A percentile compares a stretch with the other conserved stretches of the same genome.
phyloP scores from a whole-genome alignment of 495 filamentous ascomycete species.

The Neurospora discreta region DNA sequence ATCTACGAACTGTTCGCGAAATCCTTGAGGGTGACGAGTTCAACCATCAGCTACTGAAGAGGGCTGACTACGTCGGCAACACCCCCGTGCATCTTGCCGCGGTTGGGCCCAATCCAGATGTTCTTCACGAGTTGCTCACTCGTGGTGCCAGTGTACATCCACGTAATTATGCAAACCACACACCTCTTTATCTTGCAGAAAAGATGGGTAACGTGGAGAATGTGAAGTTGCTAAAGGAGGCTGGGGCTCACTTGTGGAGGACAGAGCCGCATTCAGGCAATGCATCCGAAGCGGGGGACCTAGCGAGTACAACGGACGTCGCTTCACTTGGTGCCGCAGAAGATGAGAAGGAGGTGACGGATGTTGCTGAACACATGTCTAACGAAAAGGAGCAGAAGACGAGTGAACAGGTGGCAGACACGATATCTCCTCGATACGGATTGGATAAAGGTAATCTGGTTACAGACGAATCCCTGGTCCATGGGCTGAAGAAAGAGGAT shows the following conservation, averaged over 20 bases:
- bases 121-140: constrained; percentile 60
- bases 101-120: constrained; percentile 33
- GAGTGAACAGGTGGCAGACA: neutral
- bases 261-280: constrained; percentile 11
- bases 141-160: constrained; percentile 80
- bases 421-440: neutral
- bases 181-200: constrained; percentile 70
- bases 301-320: constrained; percentile 1
- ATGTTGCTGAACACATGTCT: neutral
- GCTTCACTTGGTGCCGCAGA: neutral
- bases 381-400: neutral
- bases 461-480: neutral
- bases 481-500: neutral
- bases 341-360: neutral
- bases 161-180: constrained; percentile 69
- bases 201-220: constrained; percentile 43
- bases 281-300: constrained; percentile 7
- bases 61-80: constrained; percentile 79
- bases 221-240: constrained; percentile 45
- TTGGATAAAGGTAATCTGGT: neutral
- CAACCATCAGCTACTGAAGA: constrained; percentile 55
- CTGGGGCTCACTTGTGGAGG: constrained; percentile 27
- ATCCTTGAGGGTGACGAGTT: constrained; percentile 52
- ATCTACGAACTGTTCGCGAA: constrained; percentile 49
- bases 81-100: constrained; percentile 62